Evolutionary conservation across 441 rosid species (phyloP), one percentile per base, ranked within the genome.

Genomic region (Gossypium gossypioides): DNA sequence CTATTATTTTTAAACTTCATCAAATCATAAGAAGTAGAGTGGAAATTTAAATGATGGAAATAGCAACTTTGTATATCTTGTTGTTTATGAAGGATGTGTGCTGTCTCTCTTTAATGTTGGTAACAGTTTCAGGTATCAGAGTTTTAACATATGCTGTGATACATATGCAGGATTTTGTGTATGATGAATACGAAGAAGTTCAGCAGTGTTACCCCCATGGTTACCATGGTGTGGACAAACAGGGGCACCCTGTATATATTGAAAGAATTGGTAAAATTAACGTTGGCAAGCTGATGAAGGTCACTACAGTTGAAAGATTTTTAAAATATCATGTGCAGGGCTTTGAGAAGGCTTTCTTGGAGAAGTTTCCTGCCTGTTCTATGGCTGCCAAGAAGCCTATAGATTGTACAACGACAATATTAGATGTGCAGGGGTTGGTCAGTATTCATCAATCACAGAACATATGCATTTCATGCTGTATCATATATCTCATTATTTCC

Each of bases 181-280:
- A 85, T 76, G 85, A 86, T 62, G 98, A 93, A 69, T 84, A 77
- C 32, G 91, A 89, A 82, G 83, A 86, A 82, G 97, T 93, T 69
- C 93, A 82, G 78, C 77, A 74, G 0, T 86, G 83, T 75, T 93
- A 93, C 78, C 97, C 98, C 64, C 96, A 91, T 77, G 97, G 97
- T 75, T 93, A 89, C 80, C 98, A 93, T 82, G 98, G 97, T 72
- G 84, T 91, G 70, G 98, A 93, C 68, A 91, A 87, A 88, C 91
- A 76, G 52, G 98, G 98, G 1, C 80, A 87, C 21, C 98, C 98
- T 69, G 82, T 93, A 22, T 91, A 93, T 74, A 89, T 93, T 52
- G 95, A 93, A 82, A 86, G 89, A 72, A 84, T 88, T 8, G 97
- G 97, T 59, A 85, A 86, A 85, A 74, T 89, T 76, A 93, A 87